Conservation (phyloP, 2,329 filamentous ascomycete species). For the Nemania sp. region DNA sequence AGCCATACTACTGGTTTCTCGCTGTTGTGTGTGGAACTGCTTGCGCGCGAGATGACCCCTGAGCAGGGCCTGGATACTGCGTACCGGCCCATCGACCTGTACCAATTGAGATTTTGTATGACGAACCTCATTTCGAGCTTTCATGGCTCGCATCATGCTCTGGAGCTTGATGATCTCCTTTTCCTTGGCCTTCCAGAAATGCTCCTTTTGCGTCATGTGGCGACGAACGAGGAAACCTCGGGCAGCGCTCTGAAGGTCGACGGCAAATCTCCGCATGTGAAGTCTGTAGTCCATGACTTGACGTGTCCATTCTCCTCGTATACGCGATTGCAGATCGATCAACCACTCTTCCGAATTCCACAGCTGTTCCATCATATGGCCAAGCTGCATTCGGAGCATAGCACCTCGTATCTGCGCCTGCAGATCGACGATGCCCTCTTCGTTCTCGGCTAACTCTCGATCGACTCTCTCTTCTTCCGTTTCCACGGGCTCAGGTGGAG, state of each 20-base stretch:
- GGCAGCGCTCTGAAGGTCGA: conserved; percentile 75
- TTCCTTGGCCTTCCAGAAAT: conserved; percentile 71
- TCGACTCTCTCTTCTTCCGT: conserved; percentile 88
- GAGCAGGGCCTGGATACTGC: conserved; percentile 66
- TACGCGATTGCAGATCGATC: conserved; percentile 80
- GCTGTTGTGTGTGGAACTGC: conserved; percentile 57
- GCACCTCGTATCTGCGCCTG: conserved; percentile 88
- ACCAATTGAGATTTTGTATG: conserved; percentile 62
- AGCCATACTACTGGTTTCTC: conserved; percentile 56
- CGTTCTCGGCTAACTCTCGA: conserved; percentile 78
- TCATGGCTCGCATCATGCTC: conserved; percentile 74
- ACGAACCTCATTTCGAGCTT: conserved; percentile 61
- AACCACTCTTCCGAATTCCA: conserved; percentile 84
- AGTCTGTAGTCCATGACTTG: conserved; percentile 82
- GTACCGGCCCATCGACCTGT: conserved; percentile 64
- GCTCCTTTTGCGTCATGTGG: conserved; percentile 63
- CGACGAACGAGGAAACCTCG: conserved; percentile 75
- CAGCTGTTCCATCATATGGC: conserved; percentile 80
- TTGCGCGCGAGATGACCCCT: conserved; percentile 69
- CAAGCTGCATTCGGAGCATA: conserved; percentile 73
- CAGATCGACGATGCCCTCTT: conserved; percentile 72
- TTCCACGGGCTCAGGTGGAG: conserved; percentile 77
- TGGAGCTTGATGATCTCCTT: conserved; percentile 77
- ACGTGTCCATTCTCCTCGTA: conserved; percentile 84
- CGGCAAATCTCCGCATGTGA: conserved; percentile 79